Base-by-base conservation (phyloP, 164 flowering plant genomes). In the Annona squamosa region DNA sequence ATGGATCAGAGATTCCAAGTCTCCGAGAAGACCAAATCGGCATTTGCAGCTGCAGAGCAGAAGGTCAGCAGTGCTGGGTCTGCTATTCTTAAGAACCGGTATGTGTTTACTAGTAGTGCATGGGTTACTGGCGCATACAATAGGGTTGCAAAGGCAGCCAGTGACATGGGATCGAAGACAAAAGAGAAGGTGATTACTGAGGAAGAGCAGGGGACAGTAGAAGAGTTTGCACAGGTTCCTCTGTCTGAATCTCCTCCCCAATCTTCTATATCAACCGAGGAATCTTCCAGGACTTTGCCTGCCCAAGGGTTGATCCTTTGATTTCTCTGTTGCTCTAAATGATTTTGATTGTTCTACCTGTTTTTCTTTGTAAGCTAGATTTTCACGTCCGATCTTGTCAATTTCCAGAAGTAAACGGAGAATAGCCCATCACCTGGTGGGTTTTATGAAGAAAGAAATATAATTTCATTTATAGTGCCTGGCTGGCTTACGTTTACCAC, bases 1-100 rank as follows among this genome's bases (percentile, higher is more conserved):
- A 86, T 93, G 78, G 99, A 95, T 82, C 85, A 93, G 79, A 93
- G 90, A 71, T 91, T 87, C 79, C 98, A 90, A 72, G 97, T 95
- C 48, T 89, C 94, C 12, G 99, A 90, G 79, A 95, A 89, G 76
- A 89, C 99, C 7, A 93, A 88, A 72, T 84, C 97, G 45, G 97
- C 99, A 63, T 78, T 93, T 77, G 86, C 92, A 48, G 92, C 86
- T 68, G 98, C 97, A 26, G 97, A 89, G 82, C 92, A 91, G 76
- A 87, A 78, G 72, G 96, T 91, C 43, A 90, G 89, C 64, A 82
- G 59, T 76, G 96, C 97, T 65, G 98, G 99, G 4, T 93, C 98
- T 71, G 93, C 92, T 64, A 84, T 95, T 69, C 90, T 95, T 89
- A 93, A 86, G 73, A 93, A 95, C 83, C 84, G 94, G 12, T 90